A percentile compares a stretch with the other conserved stretches of the same genome.
Evolutionary conservation across 1,139 yeast genomes (phyloP).

Genomic region (Candida sojae): DNA sequence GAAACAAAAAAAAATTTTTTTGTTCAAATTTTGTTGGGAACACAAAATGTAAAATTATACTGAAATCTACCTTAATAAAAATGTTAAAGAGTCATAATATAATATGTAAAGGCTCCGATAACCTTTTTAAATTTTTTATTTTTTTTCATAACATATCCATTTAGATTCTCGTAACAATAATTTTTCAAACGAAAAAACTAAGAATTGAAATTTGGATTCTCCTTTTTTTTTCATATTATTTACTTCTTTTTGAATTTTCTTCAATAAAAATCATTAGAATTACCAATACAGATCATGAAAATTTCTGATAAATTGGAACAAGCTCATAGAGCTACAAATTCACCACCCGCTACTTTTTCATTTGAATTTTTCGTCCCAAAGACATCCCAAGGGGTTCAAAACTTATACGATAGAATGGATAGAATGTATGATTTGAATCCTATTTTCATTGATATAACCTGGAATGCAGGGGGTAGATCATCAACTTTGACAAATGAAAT

Average conservation of each 20-base stretch:
- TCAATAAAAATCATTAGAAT: neutral
- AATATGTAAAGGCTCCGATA: no score
- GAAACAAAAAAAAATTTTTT: no score
- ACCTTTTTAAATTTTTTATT: no score
- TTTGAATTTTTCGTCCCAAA: slow-evolving; percentile 98
- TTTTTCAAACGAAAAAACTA: no score
- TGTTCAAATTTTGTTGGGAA: no score
- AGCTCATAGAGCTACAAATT: slow-evolving; percentile 44
- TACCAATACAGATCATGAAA: slow-evolving; percentile 44
- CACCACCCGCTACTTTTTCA: slow-evolving; percentile 76
- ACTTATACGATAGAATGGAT: slow-evolving; percentile 95
- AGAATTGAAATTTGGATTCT: no score
- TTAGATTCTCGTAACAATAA: no score
- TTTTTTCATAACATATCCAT: no score
- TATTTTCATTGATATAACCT: slow-evolving; percentile 89
- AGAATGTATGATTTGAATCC: slow-evolving; percentile 95
- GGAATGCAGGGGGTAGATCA: slow-evolving; percentile 96
- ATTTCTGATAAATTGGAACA: slow-evolving; percentile 53
- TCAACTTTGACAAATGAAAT: slow-evolving; percentile 84
- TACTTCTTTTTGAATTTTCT: neutral
- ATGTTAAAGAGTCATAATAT: no score
- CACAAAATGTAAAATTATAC: no score
- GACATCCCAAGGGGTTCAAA: slow-evolving; percentile 95
- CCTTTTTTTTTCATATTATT: neutral
- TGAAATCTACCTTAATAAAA: no score